Conservation (phyloP, 2,329 filamentous ascomycete genomes). For the Colletotrichum lupini region DNA sequence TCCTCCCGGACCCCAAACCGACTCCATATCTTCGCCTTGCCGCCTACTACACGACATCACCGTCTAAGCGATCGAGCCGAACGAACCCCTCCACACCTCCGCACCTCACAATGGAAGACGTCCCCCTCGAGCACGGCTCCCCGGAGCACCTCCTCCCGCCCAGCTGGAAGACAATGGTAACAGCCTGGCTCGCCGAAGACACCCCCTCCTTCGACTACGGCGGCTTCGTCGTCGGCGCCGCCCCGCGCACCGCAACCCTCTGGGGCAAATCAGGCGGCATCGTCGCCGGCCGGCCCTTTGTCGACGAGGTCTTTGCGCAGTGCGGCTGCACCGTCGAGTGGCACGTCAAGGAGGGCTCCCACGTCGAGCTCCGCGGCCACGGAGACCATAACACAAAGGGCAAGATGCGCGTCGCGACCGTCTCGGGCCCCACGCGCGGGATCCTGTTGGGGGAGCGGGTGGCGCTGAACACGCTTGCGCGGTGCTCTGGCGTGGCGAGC, state of each 20-base stretch:
- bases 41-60: background rate
- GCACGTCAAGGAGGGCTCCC: constrained; percentile 81
- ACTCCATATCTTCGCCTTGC: background rate
- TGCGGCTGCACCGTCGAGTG: constrained; percentile 93
- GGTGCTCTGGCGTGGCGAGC: constrained; percentile 92
- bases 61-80: background rate
- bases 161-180: constrained; percentile 84
- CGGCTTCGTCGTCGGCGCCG: constrained; percentile 91
- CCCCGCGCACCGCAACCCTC: constrained; percentile 70
- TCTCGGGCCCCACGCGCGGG: constrained; percentile 81
- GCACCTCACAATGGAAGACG: constrained; percentile 25
- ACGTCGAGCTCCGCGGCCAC: constrained; percentile 66
- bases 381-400: constrained; percentile 48
- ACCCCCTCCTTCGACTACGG: constrained; percentile 97
- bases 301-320: constrained; percentile 92
- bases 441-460: constrained; percentile 93
- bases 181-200: constrained; percentile 93
- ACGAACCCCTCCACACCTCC: background rate
- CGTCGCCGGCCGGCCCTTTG: constrained; percentile 92
- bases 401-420: constrained; percentile 78
- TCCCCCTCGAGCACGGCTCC: constrained; percentile 49
- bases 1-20: background rate
- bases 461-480: constrained; percentile 87
- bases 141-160: constrained; percentile 81
- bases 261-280: constrained; percentile 81